phyloP scores from a whole-genome alignment of 306 rosid genomes.

The Lotus japonicus region DNA sequence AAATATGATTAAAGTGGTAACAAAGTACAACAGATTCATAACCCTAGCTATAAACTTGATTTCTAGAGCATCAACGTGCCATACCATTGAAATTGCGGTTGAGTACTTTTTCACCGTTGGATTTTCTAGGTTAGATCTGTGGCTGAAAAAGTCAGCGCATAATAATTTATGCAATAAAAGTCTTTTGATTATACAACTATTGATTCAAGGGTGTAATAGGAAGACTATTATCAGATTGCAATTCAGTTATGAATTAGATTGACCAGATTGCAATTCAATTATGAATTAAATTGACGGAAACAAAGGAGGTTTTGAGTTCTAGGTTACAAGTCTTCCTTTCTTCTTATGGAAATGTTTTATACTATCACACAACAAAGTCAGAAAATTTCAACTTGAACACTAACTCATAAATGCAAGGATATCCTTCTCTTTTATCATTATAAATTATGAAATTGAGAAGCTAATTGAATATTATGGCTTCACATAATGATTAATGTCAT shows the following conservation, averaged over 20 bases:
- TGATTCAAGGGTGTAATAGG: no score
- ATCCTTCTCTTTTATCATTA: no score
- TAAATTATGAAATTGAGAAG: no score
- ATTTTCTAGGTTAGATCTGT: not conserved
- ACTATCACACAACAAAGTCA: not conserved
- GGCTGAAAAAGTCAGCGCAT: no score
- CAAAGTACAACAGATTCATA: not conserved
- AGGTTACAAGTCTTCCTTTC: constrained; percentile 1
- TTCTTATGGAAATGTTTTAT: constrained; percentile 27
- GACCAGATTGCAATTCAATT: not conserved
- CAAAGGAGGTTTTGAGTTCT: not conserved
- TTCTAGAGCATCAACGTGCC: not conserved
- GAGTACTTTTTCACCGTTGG: not conserved
- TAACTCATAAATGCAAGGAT: no score
- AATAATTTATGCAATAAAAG: not conserved
- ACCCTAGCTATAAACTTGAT: no score
- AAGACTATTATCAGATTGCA: not conserved
- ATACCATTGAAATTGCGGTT: no score
- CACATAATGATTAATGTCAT: no score
- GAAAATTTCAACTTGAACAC: not conserved
- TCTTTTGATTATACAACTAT: not conserved
- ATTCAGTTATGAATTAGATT: not conserved
- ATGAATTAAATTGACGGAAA: not conserved
- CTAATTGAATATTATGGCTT: no score
- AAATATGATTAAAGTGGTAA: not conserved